Evolutionary conservation across 2,329 filamentous ascomycete genomes (phyloP), one percentile per base, ranked within the genome.

Genomic region (Aspergillus eucalypticola): DNA sequence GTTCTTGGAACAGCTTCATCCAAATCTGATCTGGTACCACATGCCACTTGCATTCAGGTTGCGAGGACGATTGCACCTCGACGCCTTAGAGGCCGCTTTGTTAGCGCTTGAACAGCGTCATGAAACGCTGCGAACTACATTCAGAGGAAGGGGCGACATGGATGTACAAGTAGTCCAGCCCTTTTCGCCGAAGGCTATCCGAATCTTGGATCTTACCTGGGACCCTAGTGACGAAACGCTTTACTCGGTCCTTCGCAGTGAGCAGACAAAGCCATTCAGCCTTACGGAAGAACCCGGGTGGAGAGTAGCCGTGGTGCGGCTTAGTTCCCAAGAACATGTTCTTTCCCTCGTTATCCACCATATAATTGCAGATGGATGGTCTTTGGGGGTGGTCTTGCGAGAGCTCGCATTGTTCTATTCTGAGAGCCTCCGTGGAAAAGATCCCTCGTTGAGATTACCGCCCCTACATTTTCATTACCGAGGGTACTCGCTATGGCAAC

Each of bases 71-170:
- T 54, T 60, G 5, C 59, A 21, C 5, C 25, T 60, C 10, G 54
- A 60, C 8, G 49, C 39, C 7, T 27, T 60, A 8, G 41, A 58
- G 41, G 7, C 27, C 5, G 59, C 54, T 3, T 10, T 60, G 2
- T 35, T 32, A 15, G 49, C 54, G 10, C 21, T 60, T 49, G 59
- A 48, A 11, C 1, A 54, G 29, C 25, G 54, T 13, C 59, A 60
- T 25, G 59, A 54, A 13, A 60, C 59, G 10, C 59, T 60, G 4
- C 48, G 59, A n/a, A 60, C 59, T 3, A 60, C 49, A 10, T 60
- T 60, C 8, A 46, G 53, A 25, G n/a, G 23, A 1, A 21, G 13
- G 3, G 35, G 56, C 19, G 58, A 35, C 7, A 2, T 6, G 2
- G 23, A 35, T 5, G 8, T 56, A 1, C 58, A 60, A 27, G 21